Conservation (phyloP, 441 rosid genomes). For the Euphorbia schlechtendalii region DNA sequence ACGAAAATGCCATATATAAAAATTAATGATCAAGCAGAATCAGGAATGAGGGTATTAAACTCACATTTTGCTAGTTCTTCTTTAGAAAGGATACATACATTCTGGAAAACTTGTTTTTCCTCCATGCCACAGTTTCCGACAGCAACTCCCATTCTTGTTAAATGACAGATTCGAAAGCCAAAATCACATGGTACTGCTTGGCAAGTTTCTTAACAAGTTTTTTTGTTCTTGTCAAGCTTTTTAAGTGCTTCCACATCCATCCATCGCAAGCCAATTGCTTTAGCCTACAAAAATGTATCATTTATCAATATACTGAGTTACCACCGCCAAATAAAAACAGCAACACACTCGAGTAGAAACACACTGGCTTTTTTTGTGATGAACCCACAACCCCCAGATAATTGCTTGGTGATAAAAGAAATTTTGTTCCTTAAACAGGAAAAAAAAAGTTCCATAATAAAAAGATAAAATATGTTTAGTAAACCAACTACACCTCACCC, state of each 20-base stretch:
- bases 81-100: conserved; percentile 84
- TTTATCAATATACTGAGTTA: too few relatives aligned
- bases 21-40: not conserved
- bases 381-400: too few relatives aligned
- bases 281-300: conserved; percentile 58
- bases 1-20: too few relatives aligned
- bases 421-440: too few relatives aligned
- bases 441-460: too few relatives aligned
- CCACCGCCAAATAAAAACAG: too few relatives aligned
- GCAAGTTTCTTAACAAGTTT: conserved; percentile 94
- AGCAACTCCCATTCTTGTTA: conserved; percentile 99
- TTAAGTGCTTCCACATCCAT: conserved; percentile 93
- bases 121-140: conserved; percentile 80
- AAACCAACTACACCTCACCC: not conserved
- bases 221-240: conserved; percentile 92
- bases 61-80: conserved; percentile 97
- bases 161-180: conserved; percentile 91
- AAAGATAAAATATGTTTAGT: too few relatives aligned
- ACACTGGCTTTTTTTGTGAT: too few relatives aligned
- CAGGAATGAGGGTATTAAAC: conserved; percentile 12
- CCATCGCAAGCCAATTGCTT: too few relatives aligned
- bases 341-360: not conserved
- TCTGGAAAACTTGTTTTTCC: conserved; percentile 91
- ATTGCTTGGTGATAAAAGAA: too few relatives aligned
- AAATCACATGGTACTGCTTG: conserved; percentile 89